Base-by-base conservation (phyloP, 2,329 filamentous ascomycete genomes). In the Didymella glomerata region DNA sequence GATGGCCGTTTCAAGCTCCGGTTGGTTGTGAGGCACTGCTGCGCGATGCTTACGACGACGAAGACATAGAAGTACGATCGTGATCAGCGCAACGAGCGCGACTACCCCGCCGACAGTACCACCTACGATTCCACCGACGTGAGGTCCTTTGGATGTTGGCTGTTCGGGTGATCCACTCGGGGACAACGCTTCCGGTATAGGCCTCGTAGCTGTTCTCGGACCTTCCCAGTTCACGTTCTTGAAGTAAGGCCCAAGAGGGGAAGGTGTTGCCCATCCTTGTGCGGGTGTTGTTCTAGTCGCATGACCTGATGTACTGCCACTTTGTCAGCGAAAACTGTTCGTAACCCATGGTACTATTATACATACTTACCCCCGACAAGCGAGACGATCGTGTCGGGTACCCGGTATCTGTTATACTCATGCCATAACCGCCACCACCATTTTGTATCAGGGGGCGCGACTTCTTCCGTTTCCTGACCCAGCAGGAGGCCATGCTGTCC, bases 401-500 rank as follows among this genome's bases (percentile, higher is more conserved):
- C 44, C 2, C 44, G 32, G 14, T 54, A 54, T 4, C 11, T 14
- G 3, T 25, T 28, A 3, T 11, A 14, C 1, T 48, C 20, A 27
- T 18, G 5, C 22, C 7, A 11, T 2, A 48, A 22, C 18, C 4
- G 18, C 13, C 36, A 24, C 52, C 52, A 54, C 42, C 42, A 48
- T 2, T 30, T 14, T 0, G 13, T 10, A 11, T 61, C 58, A 10
- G 27, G 27, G 5, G 27, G 27, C 2, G 5, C 45, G 34, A 25
- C 34, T 82, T 40, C 30, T 4, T 14, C 6, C 3, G 13, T 32
- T 13, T 81, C 79, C 45, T 81, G 72, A 34, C 83, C 81, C 24
- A 85, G 74, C 63, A 85, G 79, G 20, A 83, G 65, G 57, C 83
- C 83, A 70, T 87, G 84, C 9, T 80, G 81, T 7, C 81, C 84